Evolutionary conservation across 148 eudicot species (phyloP), one percentile per base, ranked within the genome.

Genomic region (Spergularia marina): DNA sequence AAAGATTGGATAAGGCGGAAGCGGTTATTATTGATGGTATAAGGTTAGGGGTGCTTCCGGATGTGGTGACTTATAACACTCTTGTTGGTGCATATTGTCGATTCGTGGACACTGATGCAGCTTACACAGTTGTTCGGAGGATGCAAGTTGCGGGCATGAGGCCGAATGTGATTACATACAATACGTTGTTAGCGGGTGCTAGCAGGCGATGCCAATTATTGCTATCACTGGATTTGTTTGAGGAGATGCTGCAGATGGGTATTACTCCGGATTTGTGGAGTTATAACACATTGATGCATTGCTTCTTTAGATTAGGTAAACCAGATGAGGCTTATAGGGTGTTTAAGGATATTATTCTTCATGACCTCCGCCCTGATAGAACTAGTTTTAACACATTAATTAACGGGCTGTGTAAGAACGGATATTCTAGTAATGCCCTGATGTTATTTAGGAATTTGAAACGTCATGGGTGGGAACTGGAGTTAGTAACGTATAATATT

Each of bases 1-100:
- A 74, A 76, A 80, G 83, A 74, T 70, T 92, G 83, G 89, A 89
- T 82, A 90, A 86, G 83, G 98, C 97, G 20, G 98, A 94, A 84
- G 78, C 81, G 54, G 82, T 87, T 18, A 23, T 94, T 40, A 82
- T 94, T 74, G 97, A 90, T 86, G 96, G 90, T 77, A 90, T 94
- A 74, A 82, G 90, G 83, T 68, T 94, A 74, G 98, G 98, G 41
- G 87, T 92, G 8, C 77, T 91, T 40, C 98, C 98, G 0, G 81
- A 94, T 86, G 91, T 90, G 54, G 94, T 92, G 54, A 94, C 96
- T 41, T 94, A 94, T 85, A 94, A 94, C 64, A 88, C 93, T 60
- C 84, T 92, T 65, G 82, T 94, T 83, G 85, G 80, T 76, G 98
- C 89, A 16, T 92, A 92, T 79, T 88, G 96, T 78, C 97, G 91